Evolutionary conservation across 441 rosid species (phyloP), one percentile per base, ranked within the genome.

Genomic region (Macaranga tanarius): DNA sequence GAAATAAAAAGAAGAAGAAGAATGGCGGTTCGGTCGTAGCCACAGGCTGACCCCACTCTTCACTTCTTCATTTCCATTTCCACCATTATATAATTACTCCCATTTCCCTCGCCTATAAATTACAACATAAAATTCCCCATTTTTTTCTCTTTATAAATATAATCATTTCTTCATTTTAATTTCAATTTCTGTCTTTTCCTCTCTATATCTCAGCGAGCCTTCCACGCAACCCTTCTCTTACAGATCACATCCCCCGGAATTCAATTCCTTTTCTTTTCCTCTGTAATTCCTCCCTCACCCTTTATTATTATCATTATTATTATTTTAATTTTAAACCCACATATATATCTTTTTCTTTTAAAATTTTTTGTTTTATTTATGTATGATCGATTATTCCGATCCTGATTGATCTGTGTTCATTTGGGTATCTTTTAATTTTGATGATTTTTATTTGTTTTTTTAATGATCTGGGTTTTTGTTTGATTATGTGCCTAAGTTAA

Each of bases 241-340:
- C 38, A 34, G 38, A 34, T 34, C 38, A 34, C 38, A 34, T 34
- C 38, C 38, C 38, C 38, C 6, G 57, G 28, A 70, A 70, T 70
- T 58, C 66, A 61, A 19, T 48, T 26, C 23, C 15, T 3, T 56
- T 55, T 25, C 34, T 7, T 6, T 56, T 57, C 16, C 45, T 44
- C 57, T 55, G 69, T 65, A 65, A 73, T 65, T 65, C 48, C 71
- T 73, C 38, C 48, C 71, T 73, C 38, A 12, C 42, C 48, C 5
- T 48, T 13, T 65, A 2, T 55, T 11, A 38, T 38, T 34, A 2
- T 55, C 10, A 38, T 38, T 34, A 11, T 63, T 54, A 34, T 44
- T 47, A 22, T 8, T 40, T 38, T 2, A 28, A 28, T 61, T 28
- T 1, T 34, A 34, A 7, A 34, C 38, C 38, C 38, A 34, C 6